Base-by-base conservation (phyloP, 2,329 filamentous ascomycete genomes). In the Monilinia vaccinii-corymbosi region DNA sequence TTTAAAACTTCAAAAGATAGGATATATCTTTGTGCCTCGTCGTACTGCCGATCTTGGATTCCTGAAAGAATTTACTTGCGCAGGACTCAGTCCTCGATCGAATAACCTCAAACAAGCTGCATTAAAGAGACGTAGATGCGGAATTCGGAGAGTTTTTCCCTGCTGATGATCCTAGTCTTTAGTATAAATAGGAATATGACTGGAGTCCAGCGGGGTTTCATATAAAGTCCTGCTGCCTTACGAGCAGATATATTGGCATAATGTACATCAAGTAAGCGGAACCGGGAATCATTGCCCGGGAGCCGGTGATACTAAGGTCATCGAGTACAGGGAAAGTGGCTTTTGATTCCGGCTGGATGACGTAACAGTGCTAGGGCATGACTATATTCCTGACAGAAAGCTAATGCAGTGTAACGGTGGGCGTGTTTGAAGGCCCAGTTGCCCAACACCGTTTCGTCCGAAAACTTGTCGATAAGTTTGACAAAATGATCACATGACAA, bases 391-490 rank as follows among this genome's bases (percentile, higher is more conserved):
- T 36, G 38, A 53, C 57, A 46, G 38, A 8, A 38, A 40, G 18
- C 48, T 46, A 59, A 59, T 59, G 57, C 40, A 31, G 48, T 59
- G 57, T 55, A 53, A 31, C 55, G 40, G 31, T 47, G 48, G 57
- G 40, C 18, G 48, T 45, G 21, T 23, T 52, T 55, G 31, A n/a
- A 21, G 48, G 38, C 21, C 23, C 36, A 55, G 32, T 55, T 38
- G 38, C 31, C 36, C 45, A 40, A 59, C 11, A 52, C 31, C n/a
- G 51, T 53, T 32, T 31, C n/a, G 51, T 3, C 38, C 13, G 51
- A 53, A 34, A 3, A 32, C 25, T 32, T 44, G 32, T 44, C n/a
- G 28, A 44, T 18, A 53, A 53, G 21, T 32, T 44, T 44, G 25
- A 44, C 32, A n/a, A 44, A 32, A 16, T 18, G 18, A 31, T 42